These are phyloP conservation scores for Fagopyrum esculentum DNA, from an alignment of 148 eudicot genomes.

Conservation along the genomic window DNA sequence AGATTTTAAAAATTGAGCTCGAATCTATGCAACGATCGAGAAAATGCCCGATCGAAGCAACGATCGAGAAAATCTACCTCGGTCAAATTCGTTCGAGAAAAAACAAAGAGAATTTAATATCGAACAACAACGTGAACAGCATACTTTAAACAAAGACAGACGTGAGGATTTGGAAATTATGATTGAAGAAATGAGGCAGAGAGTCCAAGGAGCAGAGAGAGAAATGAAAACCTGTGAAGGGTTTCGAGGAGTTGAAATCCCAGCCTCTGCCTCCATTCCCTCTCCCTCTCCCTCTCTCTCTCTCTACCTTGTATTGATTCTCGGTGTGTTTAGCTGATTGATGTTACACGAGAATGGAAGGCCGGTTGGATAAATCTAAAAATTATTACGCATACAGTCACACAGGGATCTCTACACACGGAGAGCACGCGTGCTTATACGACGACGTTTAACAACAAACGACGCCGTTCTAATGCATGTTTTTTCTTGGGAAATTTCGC, in stretches of 20 bases:
- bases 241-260: conserved; percentile 22
- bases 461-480: too few species aligned
- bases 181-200: not conserved
- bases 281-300: not conserved
- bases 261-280: conserved; percentile 36
- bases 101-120: not conserved
- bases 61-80: not conserved
- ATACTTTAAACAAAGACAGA: not conserved
- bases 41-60: not conserved
- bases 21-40: not conserved
- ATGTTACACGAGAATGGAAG: not conserved
- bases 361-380: not conserved
- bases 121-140: not conserved
- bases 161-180: not conserved
- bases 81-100: not conserved
- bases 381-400: too few species aligned
- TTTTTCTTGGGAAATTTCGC: too few species aligned
- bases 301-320: not conserved
- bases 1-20: not conserved
- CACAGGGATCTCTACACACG: not conserved
- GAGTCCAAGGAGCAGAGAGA: not conserved
- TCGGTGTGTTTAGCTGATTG: not conserved
- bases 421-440: not conserved
- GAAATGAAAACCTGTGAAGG: conserved; percentile 29
- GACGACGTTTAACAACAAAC: not conserved